Evolutionary conservation across 768 basidiomycete species (phyloP).

Genomic region (Lactifluus hygrophoroides): DNA sequence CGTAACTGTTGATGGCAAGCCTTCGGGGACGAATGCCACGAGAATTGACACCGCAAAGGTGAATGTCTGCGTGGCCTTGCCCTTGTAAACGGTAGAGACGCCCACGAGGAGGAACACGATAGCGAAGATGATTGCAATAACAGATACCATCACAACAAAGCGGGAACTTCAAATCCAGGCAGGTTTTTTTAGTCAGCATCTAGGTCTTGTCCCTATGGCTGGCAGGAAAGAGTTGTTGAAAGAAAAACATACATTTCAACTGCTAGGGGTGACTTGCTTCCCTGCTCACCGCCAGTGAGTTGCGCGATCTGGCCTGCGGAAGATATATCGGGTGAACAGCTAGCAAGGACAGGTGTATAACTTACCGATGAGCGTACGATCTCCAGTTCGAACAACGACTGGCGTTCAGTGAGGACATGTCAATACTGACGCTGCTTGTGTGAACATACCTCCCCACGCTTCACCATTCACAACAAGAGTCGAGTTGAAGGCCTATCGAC

Average conservation of each 20-base stretch:
- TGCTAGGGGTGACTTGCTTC: constrained; percentile 57
- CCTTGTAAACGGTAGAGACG: constrained; percentile 57
- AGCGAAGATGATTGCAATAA: constrained; percentile 52
- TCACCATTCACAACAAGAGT: constrained; percentile 65
- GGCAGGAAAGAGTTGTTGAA: background rate
- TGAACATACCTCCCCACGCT: constrained; percentile 51
- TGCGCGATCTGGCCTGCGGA: constrained; percentile 54
- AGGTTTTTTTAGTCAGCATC: background rate
- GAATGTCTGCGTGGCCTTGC: constrained; percentile 49
- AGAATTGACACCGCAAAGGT: constrained; percentile 54
- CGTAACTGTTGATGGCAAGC: constrained; percentile 60
- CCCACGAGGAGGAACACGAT: constrained; percentile 59
- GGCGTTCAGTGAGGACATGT: background rate
- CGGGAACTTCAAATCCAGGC: constrained; percentile 32
- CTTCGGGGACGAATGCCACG: constrained; percentile 54
- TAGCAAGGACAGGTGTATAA: background rate
- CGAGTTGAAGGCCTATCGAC: constrained; percentile 53
- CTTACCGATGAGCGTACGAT: constrained; percentile 55
- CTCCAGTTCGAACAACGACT: constrained; percentile 62
- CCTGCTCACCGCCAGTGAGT: constrained; percentile 54
- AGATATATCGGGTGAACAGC: background rate
- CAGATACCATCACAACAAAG: constrained; percentile 55
- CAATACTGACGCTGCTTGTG: background rate
- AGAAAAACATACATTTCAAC: constrained; percentile 49
- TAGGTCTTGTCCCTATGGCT: too few relatives aligned